A percentile compares a stretch with the other conserved stretches of the same genome.
Conservation (phyloP, 2,329 filamentous ascomycete species). For the Aspergillus quadrilineatus region DNA sequence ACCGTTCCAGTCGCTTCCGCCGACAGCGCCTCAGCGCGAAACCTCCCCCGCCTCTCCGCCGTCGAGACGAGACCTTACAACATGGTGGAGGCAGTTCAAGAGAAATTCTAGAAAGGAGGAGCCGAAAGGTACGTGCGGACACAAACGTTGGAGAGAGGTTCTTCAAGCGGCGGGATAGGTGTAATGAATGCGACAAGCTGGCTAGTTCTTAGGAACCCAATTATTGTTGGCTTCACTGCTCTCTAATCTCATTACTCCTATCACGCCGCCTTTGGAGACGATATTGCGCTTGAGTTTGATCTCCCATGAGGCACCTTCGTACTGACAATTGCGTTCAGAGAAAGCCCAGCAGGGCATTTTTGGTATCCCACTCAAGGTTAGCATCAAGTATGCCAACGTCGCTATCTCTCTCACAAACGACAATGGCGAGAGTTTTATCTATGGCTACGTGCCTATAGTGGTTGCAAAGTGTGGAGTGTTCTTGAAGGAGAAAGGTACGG, state of each 20-base stretch:
- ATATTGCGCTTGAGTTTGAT: not conserved
- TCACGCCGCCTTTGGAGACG: not conserved
- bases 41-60: constrained; percentile 66
- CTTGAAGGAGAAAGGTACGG: constrained; percentile 91
- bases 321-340: constrained; percentile 18
- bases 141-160: constrained; percentile 33
- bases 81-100: constrained; percentile 98
- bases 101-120: constrained; percentile 63
- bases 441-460: constrained; percentile 97
- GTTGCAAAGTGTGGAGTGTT: constrained; percentile 98
- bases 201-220: not conserved
- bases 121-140: constrained; percentile 52
- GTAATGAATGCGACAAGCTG: constrained; percentile 7
- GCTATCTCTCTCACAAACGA: constrained; percentile 95
- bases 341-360: constrained; percentile 72
- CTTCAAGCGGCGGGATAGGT: not conserved
- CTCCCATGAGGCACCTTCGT: not conserved
- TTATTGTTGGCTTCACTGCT: not conserved
- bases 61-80: constrained; percentile 82
- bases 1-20: constrained; percentile 33
- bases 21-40: constrained; percentile 38
- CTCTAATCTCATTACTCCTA: not conserved
- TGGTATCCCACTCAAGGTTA: constrained; percentile 86
- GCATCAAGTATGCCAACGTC: constrained; percentile 96
- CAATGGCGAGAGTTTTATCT: constrained; percentile 92